A percentile compares a stretch with the other conserved stretches of the same genome.
Evolutionary conservation across 2,329 filamentous ascomycete species (phyloP).

Genomic region (Xylaria sp.): DNA sequence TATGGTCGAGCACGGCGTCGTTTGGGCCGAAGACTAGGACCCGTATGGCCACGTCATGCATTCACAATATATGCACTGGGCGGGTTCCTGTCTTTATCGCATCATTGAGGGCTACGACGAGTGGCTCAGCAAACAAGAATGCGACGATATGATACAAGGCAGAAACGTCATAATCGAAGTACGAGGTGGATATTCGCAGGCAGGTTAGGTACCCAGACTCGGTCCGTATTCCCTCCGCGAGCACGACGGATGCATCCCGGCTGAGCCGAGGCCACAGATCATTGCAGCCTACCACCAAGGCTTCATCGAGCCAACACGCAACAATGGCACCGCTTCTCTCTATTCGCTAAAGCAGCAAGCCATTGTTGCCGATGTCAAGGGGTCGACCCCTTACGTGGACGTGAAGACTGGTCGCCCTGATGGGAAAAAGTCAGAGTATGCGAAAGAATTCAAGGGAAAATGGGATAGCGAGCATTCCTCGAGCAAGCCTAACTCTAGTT

Average conservation of each 20-base stretch:
- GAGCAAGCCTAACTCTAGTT: neutral
- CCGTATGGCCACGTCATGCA: neutral
- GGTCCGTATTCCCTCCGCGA: neutral
- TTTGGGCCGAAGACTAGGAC: slow-evolving; percentile 5
- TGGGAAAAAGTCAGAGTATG: neutral
- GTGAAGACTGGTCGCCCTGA: slow-evolving; percentile 38
- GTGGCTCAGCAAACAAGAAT: neutral
- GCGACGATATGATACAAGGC: neutral
- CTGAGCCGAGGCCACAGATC: neutral
- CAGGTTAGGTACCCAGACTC: slow-evolving; percentile 3
- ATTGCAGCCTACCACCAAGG: slow-evolving; percentile 3
- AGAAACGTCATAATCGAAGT: neutral
- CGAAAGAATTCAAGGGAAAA: neutral
- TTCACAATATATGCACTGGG: slow-evolving; percentile 1
- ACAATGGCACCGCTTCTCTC: neutral
- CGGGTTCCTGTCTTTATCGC: neutral
- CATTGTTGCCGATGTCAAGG: slow-evolving; percentile 41
- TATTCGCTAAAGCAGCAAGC: slow-evolving; percentile 43
- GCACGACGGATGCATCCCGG: neutral
- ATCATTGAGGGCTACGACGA: slow-evolving; percentile 3
- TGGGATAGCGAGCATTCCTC: neutral
- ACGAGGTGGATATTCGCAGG: slow-evolving; percentile 1
- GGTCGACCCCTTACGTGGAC: slow-evolving; percentile 41
- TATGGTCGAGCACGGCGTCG: slow-evolving; percentile 2
- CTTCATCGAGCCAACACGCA: neutral